Percentiles rank a stretch among this genome's conserved stretches.
These are phyloP conservation scores for Penicillium psychrosexuale DNA, from an alignment of 2,329 filamentous ascomycete species.

Conservation along the genomic window DNA sequence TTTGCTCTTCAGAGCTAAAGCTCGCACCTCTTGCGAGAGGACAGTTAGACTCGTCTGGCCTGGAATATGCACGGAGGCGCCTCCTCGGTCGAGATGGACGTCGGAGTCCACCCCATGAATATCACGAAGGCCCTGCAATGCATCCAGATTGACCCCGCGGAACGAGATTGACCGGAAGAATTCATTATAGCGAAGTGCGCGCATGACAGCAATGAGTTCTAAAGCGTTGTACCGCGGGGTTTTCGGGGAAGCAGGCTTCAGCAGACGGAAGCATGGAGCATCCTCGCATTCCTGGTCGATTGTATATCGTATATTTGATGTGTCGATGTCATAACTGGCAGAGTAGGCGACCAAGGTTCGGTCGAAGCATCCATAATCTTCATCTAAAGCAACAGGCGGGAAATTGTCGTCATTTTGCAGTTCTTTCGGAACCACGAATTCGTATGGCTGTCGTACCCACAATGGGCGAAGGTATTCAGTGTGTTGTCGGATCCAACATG, in stretches of 20 bases:
- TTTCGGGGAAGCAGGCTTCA: conserved; percentile 52
- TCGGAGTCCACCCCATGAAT: conserved; percentile 60
- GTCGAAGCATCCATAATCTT: conserved; percentile 63
- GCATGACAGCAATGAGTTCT: conserved; percentile 68
- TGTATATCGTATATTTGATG: conserved; percentile 63
- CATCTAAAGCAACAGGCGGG: conserved; percentile 49
- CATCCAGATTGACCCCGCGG: conserved; percentile 60
- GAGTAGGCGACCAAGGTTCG: conserved; percentile 68
- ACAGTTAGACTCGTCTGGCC: conserved; percentile 57
- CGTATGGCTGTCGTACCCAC: conserved; percentile 62
- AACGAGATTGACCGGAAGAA: conserved; percentile 67
- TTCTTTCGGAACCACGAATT: conserved; percentile 57
- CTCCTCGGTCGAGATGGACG: conserved; percentile 59
- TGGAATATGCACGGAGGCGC: conserved; percentile 52
- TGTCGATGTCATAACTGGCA: conserved; percentile 65
- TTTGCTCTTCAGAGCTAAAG: conserved; percentile 63
- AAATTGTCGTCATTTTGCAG: conserved; percentile 51
- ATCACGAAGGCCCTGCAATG: conserved; percentile 61
- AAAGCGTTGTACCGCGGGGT: conserved; percentile 56
- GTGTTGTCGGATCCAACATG: conserved; percentile 58
- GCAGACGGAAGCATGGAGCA: conserved; percentile 62
- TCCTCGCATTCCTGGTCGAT: conserved; percentile 63
- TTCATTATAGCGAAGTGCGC: conserved; percentile 68
- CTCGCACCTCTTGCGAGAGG: conserved; percentile 66
- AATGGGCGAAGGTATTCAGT: conserved; percentile 64